phyloP scores from a whole-genome alignment of 1,284 basidiomycete genomes.

The Filobasidium uniguttulatum region DNA sequence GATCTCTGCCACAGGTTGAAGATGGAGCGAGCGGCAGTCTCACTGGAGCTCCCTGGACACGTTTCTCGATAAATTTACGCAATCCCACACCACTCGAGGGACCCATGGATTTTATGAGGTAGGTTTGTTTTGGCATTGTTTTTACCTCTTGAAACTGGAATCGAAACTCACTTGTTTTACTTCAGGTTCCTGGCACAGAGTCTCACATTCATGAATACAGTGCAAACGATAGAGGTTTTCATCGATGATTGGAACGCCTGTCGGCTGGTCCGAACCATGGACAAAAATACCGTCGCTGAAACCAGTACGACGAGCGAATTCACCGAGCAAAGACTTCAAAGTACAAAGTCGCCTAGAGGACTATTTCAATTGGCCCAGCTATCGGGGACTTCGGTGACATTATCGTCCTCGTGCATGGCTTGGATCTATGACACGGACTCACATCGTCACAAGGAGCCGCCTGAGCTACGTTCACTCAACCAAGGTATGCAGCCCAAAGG shows the following conservation, averaged over 20 bases:
- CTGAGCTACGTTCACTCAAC: neutral
- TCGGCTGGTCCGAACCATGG: too few species aligned
- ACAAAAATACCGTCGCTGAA: constrained; percentile 37
- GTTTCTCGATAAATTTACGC: constrained; percentile 78
- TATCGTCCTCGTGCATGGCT: neutral
- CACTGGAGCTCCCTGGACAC: constrained; percentile 55
- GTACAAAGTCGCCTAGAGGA: neutral
- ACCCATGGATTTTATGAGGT: constrained; percentile 57
- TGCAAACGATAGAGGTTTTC: constrained; percentile 62
- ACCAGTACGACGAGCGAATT: constrained; percentile 25
- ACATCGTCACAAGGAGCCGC: neutral
- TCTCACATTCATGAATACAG: constrained; percentile 81
- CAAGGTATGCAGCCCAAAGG: constrained; percentile 32
- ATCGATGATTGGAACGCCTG: constrained; percentile 69
- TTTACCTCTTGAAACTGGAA: neutral
- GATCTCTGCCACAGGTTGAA: constrained; percentile 33
- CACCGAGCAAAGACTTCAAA: constrained; percentile 29
- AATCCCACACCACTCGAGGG: constrained; percentile 70
- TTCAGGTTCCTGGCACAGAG: constrained; percentile 74
- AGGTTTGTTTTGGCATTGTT: neutral
- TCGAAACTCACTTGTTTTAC: neutral
- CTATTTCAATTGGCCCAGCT: neutral
- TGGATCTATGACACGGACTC: neutral
- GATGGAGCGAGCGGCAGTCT: constrained; percentile 13
- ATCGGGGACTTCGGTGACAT: neutral